phyloP scores from a whole-genome alignment of 345 rosid genomes.

The Kernera saxatilis region DNA sequence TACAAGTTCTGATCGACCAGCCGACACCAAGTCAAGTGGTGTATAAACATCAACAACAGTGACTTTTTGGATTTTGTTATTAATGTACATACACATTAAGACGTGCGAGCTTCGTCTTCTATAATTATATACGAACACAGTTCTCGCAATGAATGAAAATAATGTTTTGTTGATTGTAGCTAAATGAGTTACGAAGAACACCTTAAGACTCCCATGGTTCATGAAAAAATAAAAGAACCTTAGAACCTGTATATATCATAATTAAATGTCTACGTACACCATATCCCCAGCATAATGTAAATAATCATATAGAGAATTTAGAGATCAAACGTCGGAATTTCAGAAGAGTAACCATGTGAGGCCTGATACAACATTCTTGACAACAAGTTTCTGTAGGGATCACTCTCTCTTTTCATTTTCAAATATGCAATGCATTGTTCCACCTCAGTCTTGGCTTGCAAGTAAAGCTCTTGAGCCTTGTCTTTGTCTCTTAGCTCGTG shows the following conservation, averaged over 20 bases:
- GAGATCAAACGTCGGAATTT: slow-evolving; percentile 60
- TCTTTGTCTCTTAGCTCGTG: slow-evolving; percentile 45
- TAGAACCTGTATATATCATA: neutral
- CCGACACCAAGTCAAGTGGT: no score
- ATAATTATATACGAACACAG: no score
- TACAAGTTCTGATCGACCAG: no score
- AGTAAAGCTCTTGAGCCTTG: slow-evolving; percentile 54
- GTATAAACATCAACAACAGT: no score
- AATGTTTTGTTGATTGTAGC: no score
- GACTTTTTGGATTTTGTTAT: no score
- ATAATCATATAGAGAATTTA: slow-evolving; percentile 20
- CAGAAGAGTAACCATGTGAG: slow-evolving; percentile 38
- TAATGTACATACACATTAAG: no score
- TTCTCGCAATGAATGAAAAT: no score
- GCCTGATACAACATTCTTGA: slow-evolving; percentile 49
- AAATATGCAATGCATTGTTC: slow-evolving; percentile 47
- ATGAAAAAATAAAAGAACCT: neutral
- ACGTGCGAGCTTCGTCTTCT: no score
- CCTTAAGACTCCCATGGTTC: neutral
- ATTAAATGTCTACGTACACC: neutral
- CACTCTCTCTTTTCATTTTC: slow-evolving; percentile 57
- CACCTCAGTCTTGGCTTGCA: slow-evolving; percentile 58
- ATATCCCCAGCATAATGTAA: neutral
- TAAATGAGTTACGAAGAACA: neutral
- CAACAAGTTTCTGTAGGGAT: slow-evolving; percentile 58